Conservation (phyloP, 768 basidiomycete genomes). For the Boletus sensibilis region DNA sequence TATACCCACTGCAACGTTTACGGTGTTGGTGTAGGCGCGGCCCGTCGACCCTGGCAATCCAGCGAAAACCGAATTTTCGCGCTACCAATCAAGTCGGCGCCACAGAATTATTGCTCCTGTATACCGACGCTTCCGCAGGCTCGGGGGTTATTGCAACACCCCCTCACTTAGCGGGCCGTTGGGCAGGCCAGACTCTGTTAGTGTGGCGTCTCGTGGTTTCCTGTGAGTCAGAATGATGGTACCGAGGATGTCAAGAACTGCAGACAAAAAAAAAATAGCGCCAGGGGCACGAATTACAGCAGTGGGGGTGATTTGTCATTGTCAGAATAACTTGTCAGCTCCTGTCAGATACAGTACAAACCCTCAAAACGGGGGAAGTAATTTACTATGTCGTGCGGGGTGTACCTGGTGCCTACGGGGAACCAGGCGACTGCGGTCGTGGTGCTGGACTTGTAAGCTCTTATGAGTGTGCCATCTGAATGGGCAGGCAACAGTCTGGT, state of each 20-base stretch:
- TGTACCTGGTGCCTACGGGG: slow-evolving; percentile 1
- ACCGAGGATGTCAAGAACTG: not conserved
- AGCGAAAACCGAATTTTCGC: not conserved
- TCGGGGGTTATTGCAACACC: not conserved
- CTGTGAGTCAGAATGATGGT: not conserved
- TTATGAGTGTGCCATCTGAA: too few species aligned
- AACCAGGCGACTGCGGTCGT: not conserved
- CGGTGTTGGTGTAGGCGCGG: not conserved
- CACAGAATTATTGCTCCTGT: not conserved
- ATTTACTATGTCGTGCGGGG: not conserved
- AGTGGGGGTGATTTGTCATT: not conserved
- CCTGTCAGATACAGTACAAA: not conserved
- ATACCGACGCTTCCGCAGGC: not conserved
- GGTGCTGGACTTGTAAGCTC: too few species aligned
- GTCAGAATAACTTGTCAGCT: not conserved
- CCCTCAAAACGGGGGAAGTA: not conserved
- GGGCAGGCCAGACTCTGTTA: not conserved
- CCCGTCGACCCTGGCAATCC: slow-evolving; percentile 1
- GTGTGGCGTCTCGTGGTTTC: not conserved
- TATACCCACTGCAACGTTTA: not conserved
- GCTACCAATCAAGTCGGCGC: not conserved
- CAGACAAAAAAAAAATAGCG: not conserved
- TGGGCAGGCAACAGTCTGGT: too few species aligned
- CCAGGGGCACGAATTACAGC: not conserved
- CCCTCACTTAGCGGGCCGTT: not conserved